Base-by-base conservation (phyloP, 1,139 yeast genomes). In the Blastobotrys proliferans region DNA sequence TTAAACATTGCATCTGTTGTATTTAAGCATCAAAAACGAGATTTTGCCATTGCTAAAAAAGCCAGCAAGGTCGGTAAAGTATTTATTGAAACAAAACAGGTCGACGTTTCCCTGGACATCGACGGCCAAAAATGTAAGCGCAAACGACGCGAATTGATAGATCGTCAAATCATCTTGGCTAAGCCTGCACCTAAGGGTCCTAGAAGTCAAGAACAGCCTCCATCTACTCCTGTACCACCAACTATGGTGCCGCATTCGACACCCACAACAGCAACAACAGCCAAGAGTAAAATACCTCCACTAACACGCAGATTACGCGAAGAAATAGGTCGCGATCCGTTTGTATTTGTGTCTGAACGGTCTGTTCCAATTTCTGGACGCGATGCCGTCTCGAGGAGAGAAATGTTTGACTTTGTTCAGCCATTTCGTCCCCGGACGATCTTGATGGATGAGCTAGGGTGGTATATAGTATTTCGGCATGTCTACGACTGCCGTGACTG, bases 1-100 rank as follows among this genome's bases (percentile, higher is more conserved):
- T 63, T 88, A 40, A 94, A 95, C 3, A 68, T 87, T 26, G 84
- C 83, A 35, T 68, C 79, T 17, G 70, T 87, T 43, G 70, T 73
- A 45, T 88, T 76, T 63, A 78, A 73, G 45, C 90, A 90, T 2
- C 10, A 3, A 3, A 67, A 69, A 17, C 56, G 92, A 0, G 77
- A 77, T 55, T 64, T 56, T 33, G 49, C 69, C 6, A 82, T 81
- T 3, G 54, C 60, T n/a, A 59, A 54, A 35, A 19, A 11, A 6
- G 36, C 36, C 6, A 17, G 75, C 76, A 0, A 64, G 69, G 0
- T 55, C 58, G 19, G 63, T 60, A 21, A 62, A 56, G 9, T 33
- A 5, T 33, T 27, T 3, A 47, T 47, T 13, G 57, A 53, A 22
- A 50, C 63, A 8, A 74, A 73, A 20, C 53, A 62, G 21, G 54